Base-by-base conservation (phyloP, 2,329 filamentous ascomycete species). In the Aspergillus spinulosporus region DNA sequence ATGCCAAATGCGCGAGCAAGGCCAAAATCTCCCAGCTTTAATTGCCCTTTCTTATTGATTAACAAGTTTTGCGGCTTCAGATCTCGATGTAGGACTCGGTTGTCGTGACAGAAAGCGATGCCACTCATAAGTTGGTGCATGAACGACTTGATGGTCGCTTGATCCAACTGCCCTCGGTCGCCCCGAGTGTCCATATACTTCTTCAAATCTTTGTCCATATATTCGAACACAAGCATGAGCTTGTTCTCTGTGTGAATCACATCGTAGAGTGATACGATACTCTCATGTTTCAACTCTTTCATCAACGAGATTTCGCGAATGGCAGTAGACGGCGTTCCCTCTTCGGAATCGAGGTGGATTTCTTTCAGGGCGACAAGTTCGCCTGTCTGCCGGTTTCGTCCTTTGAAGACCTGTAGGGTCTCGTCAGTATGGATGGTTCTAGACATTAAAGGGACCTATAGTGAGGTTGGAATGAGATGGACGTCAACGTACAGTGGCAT, bases 211-310 rank as follows among this genome's bases (percentile, higher is more conserved):
- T 92, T 92, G 76, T 99, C 94, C 93, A 99, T 97, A 76, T 88
- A 96, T 75, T 99, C 94, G 67, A 99, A 99, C 7, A 99, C 94
- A 40, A 99, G 87, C 94, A 99, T 99, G 56, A 99, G 86, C 75
- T 99, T 99, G 78, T 97, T 99, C 80, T 99, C 94, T 57, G 94
- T 99, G 76, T 99, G 94, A 68, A 99, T 97, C 56, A 99, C 94
- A 81, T 99, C 94, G 82, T 97, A 91, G 4, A 99, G 86, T 57
- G 88, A 90, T 67, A 99, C 92, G 64, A 99, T 97, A 72, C 97
- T 97, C 74, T 97, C 92, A 76, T 99, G 94, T 77, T 97, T 97
- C 64, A 99, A 84, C 77, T 99, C 94, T 78, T 99, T 99, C 94
- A 99, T 97, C 56, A 99, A 83, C 1, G 92, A 97, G 68, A 99